phyloP scores from a whole-genome alignment of 129 eudicot genomes.

The Oenanthe sinensis region DNA sequence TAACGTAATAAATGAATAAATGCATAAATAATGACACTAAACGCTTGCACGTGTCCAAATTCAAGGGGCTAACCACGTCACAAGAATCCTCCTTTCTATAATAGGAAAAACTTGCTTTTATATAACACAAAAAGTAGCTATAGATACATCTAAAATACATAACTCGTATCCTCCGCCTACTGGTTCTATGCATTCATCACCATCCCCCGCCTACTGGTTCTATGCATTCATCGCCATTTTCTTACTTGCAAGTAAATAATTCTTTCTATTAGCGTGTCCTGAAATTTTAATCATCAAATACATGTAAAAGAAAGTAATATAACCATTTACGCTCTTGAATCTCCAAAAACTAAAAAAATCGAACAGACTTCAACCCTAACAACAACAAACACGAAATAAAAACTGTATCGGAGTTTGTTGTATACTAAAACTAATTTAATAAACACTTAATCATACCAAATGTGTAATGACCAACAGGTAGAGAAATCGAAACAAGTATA shows the following conservation, averaged over 20 bases:
- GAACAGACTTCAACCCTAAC: neutral
- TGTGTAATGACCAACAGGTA: neutral
- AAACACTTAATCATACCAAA: neutral
- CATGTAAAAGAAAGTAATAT: no score
- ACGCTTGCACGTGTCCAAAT: neutral
- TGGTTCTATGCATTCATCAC: no score
- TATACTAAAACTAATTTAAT: neutral
- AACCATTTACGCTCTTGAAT: neutral
- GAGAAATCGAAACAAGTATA: neutral
- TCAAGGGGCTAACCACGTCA: neutral
- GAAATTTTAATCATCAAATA: no score
- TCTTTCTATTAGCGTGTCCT: no score
- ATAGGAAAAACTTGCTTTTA: neutral
- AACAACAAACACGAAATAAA: neutral
- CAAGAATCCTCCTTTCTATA: neutral
- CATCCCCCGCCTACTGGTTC: no score
- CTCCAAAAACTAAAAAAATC: neutral
- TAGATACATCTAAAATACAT: no score
- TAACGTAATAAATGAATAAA: neutral
- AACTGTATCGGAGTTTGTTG: neutral
- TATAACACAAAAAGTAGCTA: neutral
- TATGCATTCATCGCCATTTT: no score
- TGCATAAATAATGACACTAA: neutral
- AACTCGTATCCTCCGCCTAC: no score
- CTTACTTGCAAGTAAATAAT: no score